Evolutionary conservation across 2,329 filamentous ascomycete genomes (phyloP), one percentile per base, ranked within the genome.

Genomic region (Penicillium aurantiogriseum): DNA sequence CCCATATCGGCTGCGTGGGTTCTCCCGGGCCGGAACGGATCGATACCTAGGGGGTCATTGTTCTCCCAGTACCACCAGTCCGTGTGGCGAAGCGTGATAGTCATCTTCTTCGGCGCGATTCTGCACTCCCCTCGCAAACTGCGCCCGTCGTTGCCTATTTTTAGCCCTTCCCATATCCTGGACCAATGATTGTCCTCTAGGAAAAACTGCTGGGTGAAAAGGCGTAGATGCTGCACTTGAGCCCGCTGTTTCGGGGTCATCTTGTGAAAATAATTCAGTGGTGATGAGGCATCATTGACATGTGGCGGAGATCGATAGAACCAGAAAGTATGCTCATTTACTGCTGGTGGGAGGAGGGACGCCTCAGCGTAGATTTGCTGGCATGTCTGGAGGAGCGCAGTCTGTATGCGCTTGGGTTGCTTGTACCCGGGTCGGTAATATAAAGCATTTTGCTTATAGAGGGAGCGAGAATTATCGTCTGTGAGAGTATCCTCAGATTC

Each of bases 341-440:
- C 40, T 21, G 58, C 47, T 4, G 75, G 39, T 2, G 75, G 74
- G 2, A 78, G 70, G 3, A 69, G 56, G 5, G 67, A 68, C 0
- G 75, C 71, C 57, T 78, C 77, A 21, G 59, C 63, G 60, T 77
- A 78, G 27, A 76, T 60, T 2, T 70, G 63, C 6, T 74, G 71
- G 47, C 76, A 78, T 7, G 76, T 77, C 21, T 60, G 67, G 0
- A 78, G 69, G 17, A 79, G 66, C 5, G 63, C 29, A 4, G 66
- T 74, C 44, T 71, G 53, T n/a, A 72, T 67, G 57, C 49, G 62
- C 17, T 56, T 62, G 15, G 67, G 66, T 50, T 70, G 60, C 3
- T 70, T 68, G 58, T 76, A 74, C 10, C 61, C 64, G 9, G 71
- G 70, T 2, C 71, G 63, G 59, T 67, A 69, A 57, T 67, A 69